Evolutionary conservation across 2,329 filamentous ascomycete species (phyloP).

Genomic region (Neopestalotiopsis sp.): DNA sequence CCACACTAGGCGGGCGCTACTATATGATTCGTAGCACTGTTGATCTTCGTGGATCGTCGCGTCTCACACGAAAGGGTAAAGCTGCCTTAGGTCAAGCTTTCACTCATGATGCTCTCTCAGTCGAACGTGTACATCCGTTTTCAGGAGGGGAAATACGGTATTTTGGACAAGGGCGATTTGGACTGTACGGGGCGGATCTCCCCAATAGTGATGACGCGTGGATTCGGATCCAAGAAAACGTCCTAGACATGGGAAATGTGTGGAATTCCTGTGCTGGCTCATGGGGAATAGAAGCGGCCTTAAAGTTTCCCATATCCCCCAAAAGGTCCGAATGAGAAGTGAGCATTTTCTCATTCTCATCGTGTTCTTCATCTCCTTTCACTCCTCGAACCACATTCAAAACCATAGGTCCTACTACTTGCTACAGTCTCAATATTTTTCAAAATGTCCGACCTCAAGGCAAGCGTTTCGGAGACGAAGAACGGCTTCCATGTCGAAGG

Average conservation of each 20-base stretch:
- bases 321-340: background rate
- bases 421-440: background rate
- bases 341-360: background rate
- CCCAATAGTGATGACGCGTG: constrained; percentile 18
- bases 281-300: constrained; percentile 6
- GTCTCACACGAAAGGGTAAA: background rate
- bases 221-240: background rate
- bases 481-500: constrained; percentile 73
- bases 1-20: background rate
- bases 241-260: background rate
- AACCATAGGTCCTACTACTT: background rate
- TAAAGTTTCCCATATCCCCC: constrained; percentile 17
- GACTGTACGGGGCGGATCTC: background rate
- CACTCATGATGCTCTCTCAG: constrained; percentile 5
- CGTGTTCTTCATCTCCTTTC: background rate
- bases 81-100: background rate
- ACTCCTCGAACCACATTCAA: background rate
- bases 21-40: background rate
- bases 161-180: background rate
- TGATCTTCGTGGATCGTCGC: background rate
- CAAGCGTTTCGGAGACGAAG: constrained; percentile 66
- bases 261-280: background rate
- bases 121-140: background rate
- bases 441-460: constrained; percentile 73
- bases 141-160: background rate